Percentiles rank a stretch among this genome's conserved stretches.
Conservation (phyloP, 768 basidiomycete species). For the Boletus bicolor region DNA sequence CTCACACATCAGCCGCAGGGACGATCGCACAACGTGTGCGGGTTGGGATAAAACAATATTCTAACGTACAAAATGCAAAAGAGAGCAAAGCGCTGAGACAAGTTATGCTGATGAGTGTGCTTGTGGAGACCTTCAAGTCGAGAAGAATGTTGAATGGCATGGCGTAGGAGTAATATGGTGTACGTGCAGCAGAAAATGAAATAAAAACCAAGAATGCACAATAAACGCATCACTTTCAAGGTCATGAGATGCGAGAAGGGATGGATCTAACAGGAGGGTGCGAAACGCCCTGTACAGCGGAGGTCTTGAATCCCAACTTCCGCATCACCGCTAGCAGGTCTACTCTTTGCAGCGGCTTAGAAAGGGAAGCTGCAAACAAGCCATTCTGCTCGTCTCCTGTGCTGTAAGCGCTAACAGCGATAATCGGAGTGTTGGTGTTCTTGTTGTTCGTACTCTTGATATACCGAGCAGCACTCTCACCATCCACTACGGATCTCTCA, state of each 20-base stretch:
- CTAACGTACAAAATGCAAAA: constrained; percentile 47
- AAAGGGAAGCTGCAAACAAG: constrained; percentile 75
- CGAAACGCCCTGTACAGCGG: constrained; percentile 59
- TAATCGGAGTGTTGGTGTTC: constrained; percentile 89
- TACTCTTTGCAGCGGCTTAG: constrained; percentile 87
- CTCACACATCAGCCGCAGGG: background rate
- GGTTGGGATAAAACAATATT: constrained; percentile 29
- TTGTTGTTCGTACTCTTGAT: constrained; percentile 97
- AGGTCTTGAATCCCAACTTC: constrained; percentile 87
- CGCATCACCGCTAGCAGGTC: constrained; percentile 81
- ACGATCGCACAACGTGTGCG: constrained; percentile 7
- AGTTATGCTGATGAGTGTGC: constrained; percentile 31
- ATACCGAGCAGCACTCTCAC: constrained; percentile 94
- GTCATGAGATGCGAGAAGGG: constrained; percentile 33
- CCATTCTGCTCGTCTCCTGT: constrained; percentile 65
- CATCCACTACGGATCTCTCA: constrained; percentile 60
- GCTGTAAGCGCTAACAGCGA: constrained; percentile 88
- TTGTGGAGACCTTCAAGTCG: constrained; percentile 21
- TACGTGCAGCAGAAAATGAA: constrained; percentile 33
- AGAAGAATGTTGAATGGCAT: constrained; percentile 29
- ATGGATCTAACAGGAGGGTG: constrained; percentile 51
- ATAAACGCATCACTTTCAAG: constrained; percentile 11
- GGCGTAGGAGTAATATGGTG: constrained; percentile 32
- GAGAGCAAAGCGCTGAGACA: constrained; percentile 18
- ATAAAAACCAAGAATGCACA: constrained; percentile 25